Conservation (phyloP, 192 early-diverging fungal species). For the Entrophospora sp. region DNA sequence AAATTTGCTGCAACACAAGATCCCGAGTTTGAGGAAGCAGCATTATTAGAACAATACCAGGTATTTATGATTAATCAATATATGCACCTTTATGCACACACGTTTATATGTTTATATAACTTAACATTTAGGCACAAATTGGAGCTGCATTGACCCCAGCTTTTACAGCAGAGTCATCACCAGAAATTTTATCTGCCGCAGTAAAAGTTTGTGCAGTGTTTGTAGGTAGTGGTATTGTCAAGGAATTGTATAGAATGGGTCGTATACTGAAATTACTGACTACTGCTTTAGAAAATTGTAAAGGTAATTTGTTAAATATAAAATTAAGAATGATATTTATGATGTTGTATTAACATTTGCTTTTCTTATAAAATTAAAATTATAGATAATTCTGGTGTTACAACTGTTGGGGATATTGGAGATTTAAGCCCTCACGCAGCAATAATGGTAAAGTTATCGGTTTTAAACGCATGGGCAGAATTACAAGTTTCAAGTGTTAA, state of each 20-base stretch:
- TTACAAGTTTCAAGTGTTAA: slow-evolving; percentile 57
- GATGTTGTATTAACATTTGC: background rate
- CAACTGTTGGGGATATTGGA: slow-evolving; percentile 43
- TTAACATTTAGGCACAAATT: slow-evolving; percentile 72
- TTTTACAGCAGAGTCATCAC: slow-evolving; percentile 64
- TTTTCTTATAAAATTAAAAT: background rate
- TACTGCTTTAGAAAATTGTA: slow-evolving; percentile 60
- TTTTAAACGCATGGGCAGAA: slow-evolving; percentile 74
- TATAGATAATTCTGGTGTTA: slow-evolving; percentile 32
- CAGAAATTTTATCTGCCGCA: slow-evolving; percentile 66
- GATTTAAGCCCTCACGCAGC: slow-evolving; percentile 66
- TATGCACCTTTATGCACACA: background rate
- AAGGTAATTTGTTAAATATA: slow-evolving; percentile 24
- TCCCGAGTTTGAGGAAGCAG: slow-evolving; percentile 78
- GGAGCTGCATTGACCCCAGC: slow-evolving; percentile 83
- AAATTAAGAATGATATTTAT: background rate
- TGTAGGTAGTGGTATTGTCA: slow-evolving; percentile 79
- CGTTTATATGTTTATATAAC: background rate
- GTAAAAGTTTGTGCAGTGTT: slow-evolving; percentile 75
- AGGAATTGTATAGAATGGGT: slow-evolving; percentile 63
- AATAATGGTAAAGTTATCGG: slow-evolving; percentile 66
- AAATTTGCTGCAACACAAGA: slow-evolving; percentile 70
- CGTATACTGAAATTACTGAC: slow-evolving; percentile 66
- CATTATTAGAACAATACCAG: slow-evolving; percentile 84
- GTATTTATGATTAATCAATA: background rate